A percentile compares a stretch with the other conserved stretches of the same genome.
Conservation (phyloP, 2,329 filamentous ascomycete genomes). For the Aspergillus tanneri region DNA sequence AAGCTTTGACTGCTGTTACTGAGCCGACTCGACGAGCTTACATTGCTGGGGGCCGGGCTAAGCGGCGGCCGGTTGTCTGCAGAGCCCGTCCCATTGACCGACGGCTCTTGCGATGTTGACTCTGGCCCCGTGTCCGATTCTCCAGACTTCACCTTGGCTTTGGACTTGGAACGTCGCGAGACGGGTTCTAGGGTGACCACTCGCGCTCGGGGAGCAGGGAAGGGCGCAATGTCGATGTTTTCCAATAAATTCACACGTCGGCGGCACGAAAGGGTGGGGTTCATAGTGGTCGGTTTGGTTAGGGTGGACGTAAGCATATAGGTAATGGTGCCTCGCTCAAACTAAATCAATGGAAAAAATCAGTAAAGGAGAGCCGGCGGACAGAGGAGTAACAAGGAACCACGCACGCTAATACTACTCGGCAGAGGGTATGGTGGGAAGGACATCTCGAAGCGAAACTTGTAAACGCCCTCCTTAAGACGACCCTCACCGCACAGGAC, state of each 20-base stretch:
- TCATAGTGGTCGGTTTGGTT: conserved; percentile 83
- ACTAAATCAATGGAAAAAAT: conserved; percentile 54
- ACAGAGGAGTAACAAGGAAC: conserved; percentile 8
- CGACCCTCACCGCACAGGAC: conserved; percentile 64
- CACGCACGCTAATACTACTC: conserved; percentile 89
- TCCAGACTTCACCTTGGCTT: conserved; percentile 50
- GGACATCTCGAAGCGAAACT: conserved; percentile 64
- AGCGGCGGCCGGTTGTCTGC: conserved; percentile 42
- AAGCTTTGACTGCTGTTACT: conserved; percentile 64
- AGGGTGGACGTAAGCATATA: conserved; percentile 89
- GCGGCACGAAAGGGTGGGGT: conserved; percentile 76
- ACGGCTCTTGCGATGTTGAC: conserved; percentile 47
- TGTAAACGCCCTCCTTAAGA: conserved; percentile 62
- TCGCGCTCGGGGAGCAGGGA: conserved; percentile 72
- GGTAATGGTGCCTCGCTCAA: conserved; percentile 88
- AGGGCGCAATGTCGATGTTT: conserved; percentile 76
- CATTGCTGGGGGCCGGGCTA: conserved; percentile 61
- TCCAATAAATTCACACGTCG: conserved; percentile 77
- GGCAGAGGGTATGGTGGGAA: conserved; percentile 61
- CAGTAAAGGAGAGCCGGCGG: conserved; percentile 4
- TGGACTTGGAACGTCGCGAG: conserved; percentile 66
- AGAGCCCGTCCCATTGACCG: conserved; percentile 37
- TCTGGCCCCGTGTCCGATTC: conserved; percentile 43
- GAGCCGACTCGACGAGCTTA: conserved; percentile 67
- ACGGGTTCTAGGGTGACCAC: conserved; percentile 87